A percentile compares a stretch with the other conserved stretches of the same genome.
These are phyloP conservation scores for Pseudogymnoascus sp. DNA, from an alignment of 2,329 filamentous ascomycete species.

Conservation along the genomic window DNA sequence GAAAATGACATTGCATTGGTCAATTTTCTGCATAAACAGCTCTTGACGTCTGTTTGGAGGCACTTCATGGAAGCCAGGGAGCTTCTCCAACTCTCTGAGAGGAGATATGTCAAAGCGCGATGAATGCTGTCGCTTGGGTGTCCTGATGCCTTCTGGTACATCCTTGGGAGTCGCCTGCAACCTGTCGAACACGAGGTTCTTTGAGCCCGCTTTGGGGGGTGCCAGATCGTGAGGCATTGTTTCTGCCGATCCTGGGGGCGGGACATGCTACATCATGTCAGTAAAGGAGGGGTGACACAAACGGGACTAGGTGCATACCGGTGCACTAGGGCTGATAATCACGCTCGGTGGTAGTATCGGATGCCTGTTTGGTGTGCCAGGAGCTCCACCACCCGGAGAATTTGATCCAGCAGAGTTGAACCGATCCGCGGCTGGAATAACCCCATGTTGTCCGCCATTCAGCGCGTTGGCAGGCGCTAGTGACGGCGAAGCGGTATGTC, in stretches of 20 bases:
- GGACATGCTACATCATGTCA: slow-evolving; percentile 59
- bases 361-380: slow-evolving; percentile 55
- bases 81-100: slow-evolving; percentile 91
- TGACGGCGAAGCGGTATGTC: slow-evolving; percentile 19
- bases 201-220: slow-evolving; percentile 83
- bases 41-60: slow-evolving; percentile 90
- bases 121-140: slow-evolving; percentile 92
- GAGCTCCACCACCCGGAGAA: slow-evolving; percentile 36
- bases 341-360: slow-evolving; percentile 73
- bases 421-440: slow-evolving; percentile 33
- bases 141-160: slow-evolving; percentile 88
- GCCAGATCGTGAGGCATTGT: slow-evolving; percentile 97
- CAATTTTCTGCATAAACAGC: slow-evolving; percentile 99
- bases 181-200: slow-evolving; percentile 80
- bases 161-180: slow-evolving; percentile 93
- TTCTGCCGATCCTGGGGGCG: slow-evolving; percentile 86
- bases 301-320: slow-evolving; percentile 52
- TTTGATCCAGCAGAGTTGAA: slow-evolving; percentile 34
- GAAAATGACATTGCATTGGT: slow-evolving; percentile 99
- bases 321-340: slow-evolving; percentile 88
- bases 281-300: not conserved
- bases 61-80: slow-evolving; percentile 96
- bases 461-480: slow-evolving; percentile 25
- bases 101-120: slow-evolving; percentile 97
- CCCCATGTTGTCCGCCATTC: slow-evolving; percentile 24